Evolutionary conservation across 495 filamentous ascomycete species (phyloP), one percentile per base, ranked within the genome.

Genomic region (Penicillium lividum): DNA sequence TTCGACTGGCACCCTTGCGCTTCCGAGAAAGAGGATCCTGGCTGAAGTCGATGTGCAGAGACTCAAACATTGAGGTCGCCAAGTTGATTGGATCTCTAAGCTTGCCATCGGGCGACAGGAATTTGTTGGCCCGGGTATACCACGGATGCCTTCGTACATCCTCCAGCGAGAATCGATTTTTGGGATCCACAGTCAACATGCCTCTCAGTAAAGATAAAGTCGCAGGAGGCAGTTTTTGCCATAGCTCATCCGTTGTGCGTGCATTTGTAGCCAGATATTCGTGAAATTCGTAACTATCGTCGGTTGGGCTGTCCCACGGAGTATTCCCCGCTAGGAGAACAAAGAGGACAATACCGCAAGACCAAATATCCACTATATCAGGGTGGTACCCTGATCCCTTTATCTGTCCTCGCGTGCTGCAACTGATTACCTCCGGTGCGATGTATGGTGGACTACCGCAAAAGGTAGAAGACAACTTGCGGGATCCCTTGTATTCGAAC

Each of bases 361-460:
- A 96, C 94, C 94, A 99, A 47, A 99, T 92, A 65, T 99, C 94
- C 31, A 90, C 89, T 51, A 91, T 75, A 64, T 97, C 88, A 2
- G 91, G 86, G 28, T 84, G 82, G 63, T 99, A 99, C 30, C 91
- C 92, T 0, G 68, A 52, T 16, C 79, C 82, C 59, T 84, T 86
- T 13, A 71, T 68, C 1, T 80, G 71, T 25, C 69, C 78, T 53
- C 72, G 77, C 15, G 64, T 73, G 46, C 78, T 78, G 54, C 74
- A 72, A 25, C 71, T 75, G 43, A 90, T 80, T n/a, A 98, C 91
- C 73, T 99, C 94, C 1, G 94, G 94, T 1, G 94, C 94, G 60
- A 97, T 96, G 68, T 99, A 99, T 5, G 94, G 94, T 16, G 94
- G 94, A 68, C 92, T 97, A 18, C 94, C 94, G 68, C 94, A 99